Percentiles rank a stretch among this genome's conserved stretches.
Conservation (phyloP, 1,139 yeast genomes). For the Debaryomycetaceae sp. region DNA sequence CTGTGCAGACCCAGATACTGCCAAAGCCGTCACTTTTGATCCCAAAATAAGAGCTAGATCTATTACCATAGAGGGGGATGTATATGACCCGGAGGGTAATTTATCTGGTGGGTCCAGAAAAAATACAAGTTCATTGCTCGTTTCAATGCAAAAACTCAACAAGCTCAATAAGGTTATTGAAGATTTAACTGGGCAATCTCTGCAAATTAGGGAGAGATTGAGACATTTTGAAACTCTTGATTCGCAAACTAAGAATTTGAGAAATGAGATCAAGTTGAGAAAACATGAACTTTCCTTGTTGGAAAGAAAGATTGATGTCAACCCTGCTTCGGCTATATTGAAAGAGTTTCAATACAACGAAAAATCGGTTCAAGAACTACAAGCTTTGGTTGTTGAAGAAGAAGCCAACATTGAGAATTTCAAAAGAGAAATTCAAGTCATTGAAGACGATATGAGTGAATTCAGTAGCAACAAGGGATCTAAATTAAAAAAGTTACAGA, state of each 20-base stretch:
- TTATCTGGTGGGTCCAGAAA: conserved; percentile 92
- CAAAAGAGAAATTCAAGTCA: conserved; percentile 45
- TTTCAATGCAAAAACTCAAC: conserved; percentile 68
- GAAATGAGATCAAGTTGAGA: conserved; percentile 62
- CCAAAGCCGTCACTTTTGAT: conserved; percentile 82
- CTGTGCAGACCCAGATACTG: conserved; percentile 84
- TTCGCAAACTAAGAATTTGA: conserved; percentile 53
- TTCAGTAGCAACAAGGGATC: conserved; percentile 77
- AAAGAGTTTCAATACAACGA: conserved; percentile 48
- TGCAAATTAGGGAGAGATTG: conserved; percentile 39
- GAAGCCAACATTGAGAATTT: conserved; percentile 22
- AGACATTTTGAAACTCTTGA: conserved; percentile 44
- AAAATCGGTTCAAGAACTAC: conserved; percentile 47
- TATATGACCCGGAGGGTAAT: conserved; percentile 95
- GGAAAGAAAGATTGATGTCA: conserved; percentile 56
- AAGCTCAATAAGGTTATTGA: conserved; percentile 40
- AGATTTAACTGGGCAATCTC: conserved; percentile 37
- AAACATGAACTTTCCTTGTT: conserved; percentile 66
- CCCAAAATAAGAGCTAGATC: conserved; percentile 77
- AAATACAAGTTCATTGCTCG: conserved; percentile 54
- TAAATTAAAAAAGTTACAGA: conserved; percentile 66
- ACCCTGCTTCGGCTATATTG: conserved; percentile 57
- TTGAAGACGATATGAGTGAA: conserved; percentile 79
- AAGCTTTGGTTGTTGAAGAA: conserved; percentile 34
- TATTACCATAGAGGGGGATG: conserved; percentile 92